A percentile compares a stretch with the other conserved stretches of the same genome.
These are phyloP conservation scores for Cryptococcus amylolentus DNA, from an alignment of 1,284 basidiomycete genomes.

Conservation along the genomic window DNA sequence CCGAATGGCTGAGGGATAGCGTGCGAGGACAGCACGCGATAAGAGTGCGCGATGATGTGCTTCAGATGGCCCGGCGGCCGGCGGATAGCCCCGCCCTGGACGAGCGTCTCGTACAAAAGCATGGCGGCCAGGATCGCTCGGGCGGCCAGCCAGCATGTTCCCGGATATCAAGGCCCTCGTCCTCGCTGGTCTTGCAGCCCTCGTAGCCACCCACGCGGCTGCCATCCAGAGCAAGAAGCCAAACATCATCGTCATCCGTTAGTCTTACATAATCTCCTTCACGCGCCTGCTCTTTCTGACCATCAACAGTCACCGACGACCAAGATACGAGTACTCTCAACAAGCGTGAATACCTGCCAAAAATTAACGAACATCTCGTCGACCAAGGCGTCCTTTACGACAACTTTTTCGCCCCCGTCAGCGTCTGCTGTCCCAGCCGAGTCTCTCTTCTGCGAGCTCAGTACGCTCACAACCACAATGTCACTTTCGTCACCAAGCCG, in stretches of 20 bases:
- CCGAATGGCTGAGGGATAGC: too few relatives aligned
- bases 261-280: neutral
- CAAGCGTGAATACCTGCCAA: constrained; percentile 16
- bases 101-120: too few relatives aligned
- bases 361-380: constrained; percentile 21
- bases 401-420: constrained; percentile 33
- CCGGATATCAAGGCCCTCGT: too few relatives aligned
- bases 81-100: too few relatives aligned
- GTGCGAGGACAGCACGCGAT: neutral
- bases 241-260: constrained; percentile 32
- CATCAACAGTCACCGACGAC: constrained; percentile 27
- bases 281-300: neutral
- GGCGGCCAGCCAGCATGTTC: too few relatives aligned
- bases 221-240: constrained; percentile 7
- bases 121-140: too few relatives aligned
- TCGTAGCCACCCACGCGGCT: neutral
- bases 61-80: too few relatives aligned
- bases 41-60: neutral
- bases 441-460: constrained; percentile 31
- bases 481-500: constrained; percentile 30
- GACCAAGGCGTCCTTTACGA: constrained; percentile 24
- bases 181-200: too few relatives aligned
- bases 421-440: constrained; percentile 36
- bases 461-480: constrained; percentile 39
- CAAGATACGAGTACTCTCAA: constrained; percentile 22